These are phyloP conservation scores for Penicillium frequentans DNA, from an alignment of 2,329 filamentous ascomycete genomes.

Conservation along the genomic window DNA sequence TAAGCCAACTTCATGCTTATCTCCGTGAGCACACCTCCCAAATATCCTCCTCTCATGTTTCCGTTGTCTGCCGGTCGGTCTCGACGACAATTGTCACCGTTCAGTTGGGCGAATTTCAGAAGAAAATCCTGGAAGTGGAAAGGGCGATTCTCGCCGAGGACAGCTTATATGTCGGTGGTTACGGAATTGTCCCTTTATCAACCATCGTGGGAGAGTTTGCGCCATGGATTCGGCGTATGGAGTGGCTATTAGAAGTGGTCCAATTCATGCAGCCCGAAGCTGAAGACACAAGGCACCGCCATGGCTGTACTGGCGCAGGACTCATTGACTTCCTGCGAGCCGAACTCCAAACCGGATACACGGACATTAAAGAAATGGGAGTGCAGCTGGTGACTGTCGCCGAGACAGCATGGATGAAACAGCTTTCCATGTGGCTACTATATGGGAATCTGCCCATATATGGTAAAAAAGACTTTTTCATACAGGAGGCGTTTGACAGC, in stretches of 20 bases:
- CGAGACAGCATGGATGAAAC: conserved; percentile 88
- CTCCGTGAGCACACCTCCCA: conserved; percentile 66
- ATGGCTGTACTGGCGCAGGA: conserved; percentile 63
- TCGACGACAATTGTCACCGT: conserved; percentile 72
- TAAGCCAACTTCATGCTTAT: conserved; percentile 75
- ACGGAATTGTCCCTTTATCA: conserved; percentile 89
- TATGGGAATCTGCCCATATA: conserved; percentile 80
- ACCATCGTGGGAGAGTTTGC: conserved; percentile 80
- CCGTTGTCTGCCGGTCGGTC: conserved; percentile 82
- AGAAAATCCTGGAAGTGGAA: conserved; percentile 82
- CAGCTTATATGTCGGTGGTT: conserved; percentile 79
- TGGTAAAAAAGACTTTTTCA: conserved; percentile 83
- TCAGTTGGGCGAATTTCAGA: conserved; percentile 78
- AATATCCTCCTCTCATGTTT: conserved; percentile 70
- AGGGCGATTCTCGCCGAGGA: conserved; percentile 73
- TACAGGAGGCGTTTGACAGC: conserved; percentile 52
- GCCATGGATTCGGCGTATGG: conserved; percentile 79
- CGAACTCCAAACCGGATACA: conserved; percentile 83
- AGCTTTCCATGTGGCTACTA: conserved; percentile 85
- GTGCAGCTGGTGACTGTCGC: conserved; percentile 71
- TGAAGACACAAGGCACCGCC: conserved; percentile 26
- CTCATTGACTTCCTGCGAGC: conserved; percentile 75
- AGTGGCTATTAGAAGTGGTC: conserved; percentile 78
- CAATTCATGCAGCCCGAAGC: conserved; percentile 62
- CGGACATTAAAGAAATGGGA: conserved; percentile 77